These are phyloP conservation scores for Hericium rajendrae DNA, from an alignment of 768 basidiomycete genomes.

Conservation along the genomic window DNA sequence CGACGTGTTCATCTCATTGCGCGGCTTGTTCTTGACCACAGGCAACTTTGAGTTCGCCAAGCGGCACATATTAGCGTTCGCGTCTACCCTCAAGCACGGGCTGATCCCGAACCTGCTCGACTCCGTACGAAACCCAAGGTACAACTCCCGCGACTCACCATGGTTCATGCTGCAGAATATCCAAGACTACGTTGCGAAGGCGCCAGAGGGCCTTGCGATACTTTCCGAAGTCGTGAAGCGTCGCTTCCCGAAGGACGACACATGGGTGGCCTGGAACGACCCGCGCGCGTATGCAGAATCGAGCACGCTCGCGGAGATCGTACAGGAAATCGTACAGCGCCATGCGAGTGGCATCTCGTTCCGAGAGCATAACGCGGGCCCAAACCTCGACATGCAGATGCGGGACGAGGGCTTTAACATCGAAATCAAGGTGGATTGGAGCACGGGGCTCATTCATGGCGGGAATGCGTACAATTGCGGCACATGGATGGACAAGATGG, in stretches of 20 bases:
- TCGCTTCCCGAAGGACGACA: constrained; percentile 92
- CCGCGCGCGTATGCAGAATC: constrained; percentile 71
- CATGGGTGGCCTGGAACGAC: constrained; percentile 90
- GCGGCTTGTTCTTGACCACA: constrained; percentile 89
- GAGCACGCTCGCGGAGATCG: constrained; percentile 83
- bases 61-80: constrained; percentile 87
- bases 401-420: constrained; percentile 86
- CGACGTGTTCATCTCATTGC: constrained; percentile 86
- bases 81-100: constrained; percentile 89
- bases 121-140: constrained; percentile 77
- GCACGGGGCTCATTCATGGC: constrained; percentile 81
- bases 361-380: constrained; percentile 93
- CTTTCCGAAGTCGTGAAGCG: constrained; percentile 77
- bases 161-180: constrained; percentile 99
- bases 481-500: constrained; percentile 99
- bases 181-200: constrained; percentile 81
- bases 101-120: constrained; percentile 94
- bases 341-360: constrained; percentile 91
- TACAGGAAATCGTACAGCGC: constrained; percentile 92
- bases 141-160: constrained; percentile 95
- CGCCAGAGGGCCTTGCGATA: constrained; percentile 76
- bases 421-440: constrained; percentile 92
- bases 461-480: constrained; percentile 84
- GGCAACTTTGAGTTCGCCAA: constrained; percentile 81
- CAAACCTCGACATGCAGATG: constrained; percentile 98